A percentile compares a stretch with the other conserved stretches of the same genome.
Evolutionary conservation across 2,329 filamentous ascomycete species (phyloP).

Genomic region (Ophiostoma sp.): DNA sequence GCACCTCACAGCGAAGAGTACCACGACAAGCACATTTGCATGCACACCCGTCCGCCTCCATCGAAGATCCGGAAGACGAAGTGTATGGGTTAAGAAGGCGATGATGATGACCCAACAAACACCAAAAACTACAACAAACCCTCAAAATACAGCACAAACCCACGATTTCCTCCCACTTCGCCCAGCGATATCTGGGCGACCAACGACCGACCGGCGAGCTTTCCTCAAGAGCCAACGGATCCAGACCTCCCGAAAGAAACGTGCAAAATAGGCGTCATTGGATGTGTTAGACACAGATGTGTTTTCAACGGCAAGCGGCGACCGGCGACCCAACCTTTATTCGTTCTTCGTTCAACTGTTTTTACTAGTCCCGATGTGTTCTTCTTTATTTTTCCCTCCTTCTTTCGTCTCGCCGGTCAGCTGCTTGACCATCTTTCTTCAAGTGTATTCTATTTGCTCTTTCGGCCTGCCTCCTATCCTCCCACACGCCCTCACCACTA

Average conservation of each 20-base stretch:
- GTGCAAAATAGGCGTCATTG: background rate
- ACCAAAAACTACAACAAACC: conserved; percentile 8
- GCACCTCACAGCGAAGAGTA: background rate
- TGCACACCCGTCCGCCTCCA: background rate
- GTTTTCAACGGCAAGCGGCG: background rate
- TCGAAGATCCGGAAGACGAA: background rate
- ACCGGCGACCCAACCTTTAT: background rate
- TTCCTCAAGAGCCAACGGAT: background rate
- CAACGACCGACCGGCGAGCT: background rate
- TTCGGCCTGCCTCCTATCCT: background rate
- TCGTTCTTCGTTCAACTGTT: conserved; percentile 25
- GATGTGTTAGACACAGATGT: background rate
- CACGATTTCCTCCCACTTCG: conserved; percentile 17
- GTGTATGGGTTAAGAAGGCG: conserved; percentile 12
- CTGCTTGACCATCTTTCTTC: background rate
- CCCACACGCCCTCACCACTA: background rate
- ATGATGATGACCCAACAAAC: conserved; percentile 18
- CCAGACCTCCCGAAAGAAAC: background rate
- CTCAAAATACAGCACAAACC: conserved; percentile 9
- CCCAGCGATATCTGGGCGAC: background rate
- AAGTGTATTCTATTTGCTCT: background rate
- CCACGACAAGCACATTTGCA: background rate
- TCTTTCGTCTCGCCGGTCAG: background rate
- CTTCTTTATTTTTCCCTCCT: background rate
- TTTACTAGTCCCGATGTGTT: conserved; percentile 6